Percentiles rank a stretch among this genome's conserved stretches.
Conservation (phyloP, 2,329 filamentous ascomycete species). For the Cladosporium sp. region DNA sequence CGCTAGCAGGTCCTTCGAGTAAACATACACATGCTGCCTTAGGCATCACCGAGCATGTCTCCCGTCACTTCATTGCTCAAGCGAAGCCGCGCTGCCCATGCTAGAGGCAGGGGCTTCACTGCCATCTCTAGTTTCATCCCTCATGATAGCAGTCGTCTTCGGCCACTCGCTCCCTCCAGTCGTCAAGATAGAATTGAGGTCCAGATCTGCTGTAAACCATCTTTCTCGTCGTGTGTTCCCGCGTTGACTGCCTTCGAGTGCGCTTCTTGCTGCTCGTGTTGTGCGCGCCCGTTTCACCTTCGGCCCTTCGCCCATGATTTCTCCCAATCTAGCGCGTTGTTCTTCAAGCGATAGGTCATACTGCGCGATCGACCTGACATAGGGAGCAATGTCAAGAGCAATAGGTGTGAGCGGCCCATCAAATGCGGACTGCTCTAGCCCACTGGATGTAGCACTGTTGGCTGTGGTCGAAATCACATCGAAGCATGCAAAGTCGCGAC, state of each 20-base stretch:
- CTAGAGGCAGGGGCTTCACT: slow-evolving; percentile 19
- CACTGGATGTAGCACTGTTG: slow-evolving; percentile 33
- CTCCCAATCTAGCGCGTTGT: slow-evolving; percentile 64
- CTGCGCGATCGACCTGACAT: slow-evolving; percentile 79
- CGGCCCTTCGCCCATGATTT: slow-evolving; percentile 56
- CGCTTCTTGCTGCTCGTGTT: slow-evolving; percentile 73
- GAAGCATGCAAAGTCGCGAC: slow-evolving; percentile 50
- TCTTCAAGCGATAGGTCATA: slow-evolving; percentile 72
- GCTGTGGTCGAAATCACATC: slow-evolving; percentile 50
- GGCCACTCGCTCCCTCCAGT: slow-evolving; percentile 54
- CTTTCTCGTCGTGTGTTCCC: slow-evolving; percentile 66
- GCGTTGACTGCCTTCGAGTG: slow-evolving; percentile 67
- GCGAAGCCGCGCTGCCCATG: slow-evolving; percentile 6
- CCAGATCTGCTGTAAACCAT: slow-evolving; percentile 67
- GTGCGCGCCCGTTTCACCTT: slow-evolving; percentile 62
- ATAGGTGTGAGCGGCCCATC: slow-evolving; percentile 69
- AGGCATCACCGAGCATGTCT: background rate
- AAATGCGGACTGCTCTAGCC: slow-evolving; percentile 70
- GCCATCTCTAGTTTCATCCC: background rate
- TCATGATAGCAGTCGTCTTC: slow-evolving; percentile 9
- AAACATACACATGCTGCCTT: slow-evolving; percentile 4
- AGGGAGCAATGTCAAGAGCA: slow-evolving; percentile 79
- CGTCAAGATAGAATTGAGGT: slow-evolving; percentile 62
- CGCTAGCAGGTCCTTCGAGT: slow-evolving; percentile 6
- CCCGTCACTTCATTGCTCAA: background rate